Conservation (phyloP, 306 rosid species). For the Malus fusca region DNA sequence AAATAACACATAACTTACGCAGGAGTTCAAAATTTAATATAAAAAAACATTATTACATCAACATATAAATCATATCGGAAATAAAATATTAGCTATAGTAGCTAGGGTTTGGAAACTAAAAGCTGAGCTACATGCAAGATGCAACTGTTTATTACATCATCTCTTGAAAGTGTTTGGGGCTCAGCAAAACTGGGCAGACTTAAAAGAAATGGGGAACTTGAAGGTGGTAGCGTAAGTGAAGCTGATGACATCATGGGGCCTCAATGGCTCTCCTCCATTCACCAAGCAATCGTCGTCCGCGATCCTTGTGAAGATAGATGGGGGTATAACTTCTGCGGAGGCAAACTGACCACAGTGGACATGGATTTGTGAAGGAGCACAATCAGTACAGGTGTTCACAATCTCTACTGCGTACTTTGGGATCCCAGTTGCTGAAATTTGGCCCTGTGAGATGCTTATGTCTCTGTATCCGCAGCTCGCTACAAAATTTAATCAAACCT, state of each 20-base stretch:
- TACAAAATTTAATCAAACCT: neutral
- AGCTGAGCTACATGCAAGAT: too few species aligned
- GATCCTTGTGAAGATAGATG: conserved; percentile 53
- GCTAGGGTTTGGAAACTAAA: too few species aligned
- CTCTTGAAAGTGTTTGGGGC: too few species aligned
- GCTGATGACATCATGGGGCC: conserved; percentile 35
- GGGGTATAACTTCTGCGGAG: conserved; percentile 48
- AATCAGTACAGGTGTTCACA: conserved; percentile 53
- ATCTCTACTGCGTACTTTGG: conserved; percentile 56
- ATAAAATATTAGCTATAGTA: too few species aligned
- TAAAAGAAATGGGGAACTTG: conserved; percentile 51
- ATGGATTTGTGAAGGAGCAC: conserved; percentile 50
- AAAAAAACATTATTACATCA: too few species aligned
- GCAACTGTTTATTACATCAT: too few species aligned
- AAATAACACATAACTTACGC: too few species aligned
- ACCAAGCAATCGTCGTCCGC: conserved; percentile 61
- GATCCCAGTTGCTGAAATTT: conserved; percentile 42
- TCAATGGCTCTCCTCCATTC: conserved; percentile 50
- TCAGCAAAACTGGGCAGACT: conserved; percentile 51
- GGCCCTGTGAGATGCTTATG: conserved; percentile 59
- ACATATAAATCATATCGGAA: too few species aligned
- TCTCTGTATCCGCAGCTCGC: conserved; percentile 49
- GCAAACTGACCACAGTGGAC: conserved; percentile 79
- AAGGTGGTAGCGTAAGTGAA: conserved; percentile 60
- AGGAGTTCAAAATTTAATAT: too few species aligned